Percentiles rank a stretch among this genome's conserved stretches.
Evolutionary conservation across 1,284 basidiomycete species (phyloP).

Genomic region (Bondarzewia mesenterica): DNA sequence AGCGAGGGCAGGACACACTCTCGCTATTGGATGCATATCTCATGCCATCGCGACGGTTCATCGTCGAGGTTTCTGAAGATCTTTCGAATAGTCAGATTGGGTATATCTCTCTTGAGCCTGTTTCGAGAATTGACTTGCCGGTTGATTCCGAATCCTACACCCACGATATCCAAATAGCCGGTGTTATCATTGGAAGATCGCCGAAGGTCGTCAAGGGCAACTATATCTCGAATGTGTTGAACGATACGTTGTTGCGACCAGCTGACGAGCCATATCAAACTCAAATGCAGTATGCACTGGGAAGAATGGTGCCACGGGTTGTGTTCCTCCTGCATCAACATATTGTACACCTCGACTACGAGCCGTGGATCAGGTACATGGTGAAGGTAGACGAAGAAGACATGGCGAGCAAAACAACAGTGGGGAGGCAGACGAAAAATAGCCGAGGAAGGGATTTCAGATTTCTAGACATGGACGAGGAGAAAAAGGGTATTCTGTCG

Average conservation of each 20-base stretch:
- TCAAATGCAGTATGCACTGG: conserved; percentile 35
- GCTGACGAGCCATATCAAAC: conserved; percentile 29
- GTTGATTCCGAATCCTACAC: conserved; percentile 16
- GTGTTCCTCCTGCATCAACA: conserved; percentile 18
- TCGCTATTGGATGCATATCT: background rate
- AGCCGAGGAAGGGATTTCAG: conserved; percentile 38
- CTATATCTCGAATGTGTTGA: conserved; percentile 8
- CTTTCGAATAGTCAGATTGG: background rate
- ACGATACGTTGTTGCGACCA: background rate
- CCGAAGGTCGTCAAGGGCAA: background rate
- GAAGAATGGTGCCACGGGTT: conserved; percentile 27
- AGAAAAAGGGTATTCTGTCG: conserved; percentile 25
- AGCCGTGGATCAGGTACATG: conserved; percentile 64
- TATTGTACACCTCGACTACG: conserved; percentile 58
- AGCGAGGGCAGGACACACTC: background rate
- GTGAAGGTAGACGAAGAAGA: conserved; percentile 33
- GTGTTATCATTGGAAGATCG: conserved; percentile 2
- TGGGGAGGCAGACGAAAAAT: conserved; percentile 47
- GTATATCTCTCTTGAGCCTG: background rate
- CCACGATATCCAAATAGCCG: conserved; percentile 39
- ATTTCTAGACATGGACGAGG: conserved; percentile 32
- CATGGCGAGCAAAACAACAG: conserved; percentile 19
- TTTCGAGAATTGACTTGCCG: background rate
- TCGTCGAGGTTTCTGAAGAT: background rate
- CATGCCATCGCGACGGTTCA: background rate